Evolutionary conservation across 139 green algal genomes (phyloP).

Genomic region (Haematococcus lacustris): DNA sequence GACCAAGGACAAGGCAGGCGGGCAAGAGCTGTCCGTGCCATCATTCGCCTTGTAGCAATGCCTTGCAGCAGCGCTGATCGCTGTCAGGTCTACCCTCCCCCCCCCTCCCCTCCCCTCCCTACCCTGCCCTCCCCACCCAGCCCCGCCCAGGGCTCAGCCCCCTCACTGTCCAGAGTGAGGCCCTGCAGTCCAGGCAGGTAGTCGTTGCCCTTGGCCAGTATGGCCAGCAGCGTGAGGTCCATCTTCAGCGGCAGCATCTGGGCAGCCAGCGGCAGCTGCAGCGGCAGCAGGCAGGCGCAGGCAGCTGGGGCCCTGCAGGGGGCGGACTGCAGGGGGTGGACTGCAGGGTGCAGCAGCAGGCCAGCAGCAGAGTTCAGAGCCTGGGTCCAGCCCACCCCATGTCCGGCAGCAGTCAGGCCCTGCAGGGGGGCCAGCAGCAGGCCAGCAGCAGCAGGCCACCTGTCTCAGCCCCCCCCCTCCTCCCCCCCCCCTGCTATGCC

Average conservation of each 20-base stretch:
- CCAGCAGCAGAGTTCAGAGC: no score
- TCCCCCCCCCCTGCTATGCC: no score
- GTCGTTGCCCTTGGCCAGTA: slow-evolving; percentile 58
- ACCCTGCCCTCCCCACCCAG: not conserved
- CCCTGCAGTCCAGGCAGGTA: slow-evolving; percentile 45
- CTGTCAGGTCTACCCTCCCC: not conserved
- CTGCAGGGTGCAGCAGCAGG: no score
- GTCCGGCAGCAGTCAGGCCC: no score
- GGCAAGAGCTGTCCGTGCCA: not conserved
- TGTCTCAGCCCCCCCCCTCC: no score
- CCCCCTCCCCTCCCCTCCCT: not conserved
- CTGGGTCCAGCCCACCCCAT: no score
- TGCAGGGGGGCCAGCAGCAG: no score
- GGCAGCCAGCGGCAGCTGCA: not conserved
- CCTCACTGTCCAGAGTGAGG: not conserved
- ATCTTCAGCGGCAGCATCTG: slow-evolving; percentile 19
- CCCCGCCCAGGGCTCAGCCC: not conserved
- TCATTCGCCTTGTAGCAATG: not conserved
- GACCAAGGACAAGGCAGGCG: no score
- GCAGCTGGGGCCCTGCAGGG: no score
- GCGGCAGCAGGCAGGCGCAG: no score
- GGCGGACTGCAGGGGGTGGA: no score
- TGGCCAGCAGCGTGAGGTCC: slow-evolving; percentile 54
- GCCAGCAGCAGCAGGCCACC: no score
- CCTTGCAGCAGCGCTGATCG: not conserved